Conservation (phyloP, 148 eudicot species). For the Euryodendron excelsum region DNA sequence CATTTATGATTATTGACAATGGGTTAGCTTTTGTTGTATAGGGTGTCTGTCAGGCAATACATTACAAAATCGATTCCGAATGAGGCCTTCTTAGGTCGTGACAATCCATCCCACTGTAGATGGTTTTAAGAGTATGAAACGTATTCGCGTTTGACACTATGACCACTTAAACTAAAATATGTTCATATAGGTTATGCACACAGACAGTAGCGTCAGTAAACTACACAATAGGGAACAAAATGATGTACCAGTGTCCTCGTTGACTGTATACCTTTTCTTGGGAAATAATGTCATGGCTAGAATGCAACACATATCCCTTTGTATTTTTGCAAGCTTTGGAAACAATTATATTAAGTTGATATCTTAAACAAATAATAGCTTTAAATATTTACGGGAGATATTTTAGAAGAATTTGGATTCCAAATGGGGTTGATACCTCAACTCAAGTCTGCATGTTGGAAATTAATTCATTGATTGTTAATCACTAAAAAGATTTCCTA, state of each 20-base stretch:
- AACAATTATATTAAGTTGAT: not conserved
- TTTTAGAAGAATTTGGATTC: constrained; percentile 1
- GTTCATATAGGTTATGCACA: not conserved
- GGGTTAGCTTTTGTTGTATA: not conserved
- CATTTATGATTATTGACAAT: not conserved
- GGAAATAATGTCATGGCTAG: not conserved
- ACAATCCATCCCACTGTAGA: not conserved
- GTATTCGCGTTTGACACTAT: not conserved
- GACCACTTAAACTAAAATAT: not conserved
- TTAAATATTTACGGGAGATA: not conserved
- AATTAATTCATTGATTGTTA: not conserved
- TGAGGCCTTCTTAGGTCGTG: not conserved
- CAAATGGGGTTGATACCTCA: not conserved
- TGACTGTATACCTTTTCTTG: not conserved
- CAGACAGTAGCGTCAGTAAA: not conserved
- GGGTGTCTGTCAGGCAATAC: not conserved
- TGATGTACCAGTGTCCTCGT: not conserved
- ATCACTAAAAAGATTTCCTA: not conserved
- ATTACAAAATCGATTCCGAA: not conserved
- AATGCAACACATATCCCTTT: not conserved
- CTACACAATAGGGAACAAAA: not conserved
- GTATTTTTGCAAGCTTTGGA: not conserved
- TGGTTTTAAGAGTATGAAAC: not conserved
- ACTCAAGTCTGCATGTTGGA: not conserved
- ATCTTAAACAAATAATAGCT: not conserved